A percentile compares a stretch with the other conserved stretches of the same genome.
Conservation (phyloP, 306 rosid genomes). For the Trichosanthes truncata region DNA sequence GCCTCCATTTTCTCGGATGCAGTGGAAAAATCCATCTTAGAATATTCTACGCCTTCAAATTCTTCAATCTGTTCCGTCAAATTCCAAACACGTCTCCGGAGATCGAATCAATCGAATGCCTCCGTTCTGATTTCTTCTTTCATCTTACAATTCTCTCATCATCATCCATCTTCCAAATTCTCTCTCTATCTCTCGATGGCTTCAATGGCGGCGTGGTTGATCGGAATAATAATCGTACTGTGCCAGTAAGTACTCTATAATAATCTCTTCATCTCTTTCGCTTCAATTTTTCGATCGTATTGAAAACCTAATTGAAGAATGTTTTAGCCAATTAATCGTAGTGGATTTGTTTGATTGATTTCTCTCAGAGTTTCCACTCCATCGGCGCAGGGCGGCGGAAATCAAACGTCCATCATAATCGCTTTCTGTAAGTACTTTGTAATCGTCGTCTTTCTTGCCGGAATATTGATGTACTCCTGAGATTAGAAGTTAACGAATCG, state of each 20-base stretch:
- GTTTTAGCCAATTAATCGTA: neutral
- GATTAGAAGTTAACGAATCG: neutral
- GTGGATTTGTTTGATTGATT: neutral
- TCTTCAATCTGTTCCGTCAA: neutral
- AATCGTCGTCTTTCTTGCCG: neutral
- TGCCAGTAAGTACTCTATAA: neutral
- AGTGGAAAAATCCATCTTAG: neutral
- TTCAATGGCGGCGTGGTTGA: neutral
- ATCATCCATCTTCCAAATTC: too few species aligned
- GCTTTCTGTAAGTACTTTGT: neutral
- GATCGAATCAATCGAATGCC: neutral
- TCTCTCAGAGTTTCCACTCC: neutral
- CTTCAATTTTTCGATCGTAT: neutral
- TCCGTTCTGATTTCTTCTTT: neutral
- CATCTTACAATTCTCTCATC: too few species aligned
- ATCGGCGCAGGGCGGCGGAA: constrained; percentile 7
- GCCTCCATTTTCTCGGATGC: neutral
- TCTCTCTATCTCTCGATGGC: neutral
- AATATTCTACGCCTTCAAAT: neutral
- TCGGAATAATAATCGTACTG: neutral
- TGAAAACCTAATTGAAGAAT: neutral
- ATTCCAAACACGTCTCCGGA: neutral
- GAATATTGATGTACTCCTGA: neutral
- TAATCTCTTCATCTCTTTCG: neutral
- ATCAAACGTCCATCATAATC: neutral